Conservation (phyloP, 495 filamentous ascomycete genomes). For the Penicillium waksmanii region DNA sequence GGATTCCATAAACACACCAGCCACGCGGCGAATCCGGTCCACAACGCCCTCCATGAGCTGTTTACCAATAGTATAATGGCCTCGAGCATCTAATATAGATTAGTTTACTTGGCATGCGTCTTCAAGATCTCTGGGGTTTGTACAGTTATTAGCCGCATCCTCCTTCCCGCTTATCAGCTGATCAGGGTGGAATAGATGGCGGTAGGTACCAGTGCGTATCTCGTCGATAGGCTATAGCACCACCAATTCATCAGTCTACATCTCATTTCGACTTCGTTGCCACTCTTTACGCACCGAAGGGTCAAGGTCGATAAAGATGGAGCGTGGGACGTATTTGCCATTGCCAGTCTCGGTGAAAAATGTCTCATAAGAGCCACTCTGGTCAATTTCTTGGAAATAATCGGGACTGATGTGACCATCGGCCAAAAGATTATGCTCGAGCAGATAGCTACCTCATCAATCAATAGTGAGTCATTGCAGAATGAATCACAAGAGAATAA, state of each 20-base stretch:
- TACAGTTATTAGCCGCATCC: conserved; percentile 91
- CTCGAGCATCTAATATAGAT: conserved; percentile 73
- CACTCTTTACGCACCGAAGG: conserved; percentile 58
- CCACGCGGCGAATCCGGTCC: conserved; percentile 82
- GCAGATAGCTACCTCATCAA: conserved; percentile 58
- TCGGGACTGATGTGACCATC: conserved; percentile 75
- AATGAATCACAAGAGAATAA: conserved; percentile 57
- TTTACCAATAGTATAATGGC: conserved; percentile 92
- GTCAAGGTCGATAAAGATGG: conserved; percentile 50
- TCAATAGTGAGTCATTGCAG: conserved; percentile 48
- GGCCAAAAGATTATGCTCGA: conserved; percentile 82
- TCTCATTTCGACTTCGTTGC: neutral
- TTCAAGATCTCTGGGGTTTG: neutral
- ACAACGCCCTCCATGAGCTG: conserved; percentile 83
- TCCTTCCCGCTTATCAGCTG: conserved; percentile 88
- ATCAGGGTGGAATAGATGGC: conserved; percentile 89
- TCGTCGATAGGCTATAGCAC: conserved; percentile 74
- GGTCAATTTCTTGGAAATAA: conserved; percentile 56
- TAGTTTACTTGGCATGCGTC: conserved; percentile 18
- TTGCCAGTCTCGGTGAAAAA: conserved; percentile 87
- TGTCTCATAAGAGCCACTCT: conserved; percentile 78
- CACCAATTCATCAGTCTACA: conserved; percentile 13
- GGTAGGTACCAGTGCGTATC: conserved; percentile 81
- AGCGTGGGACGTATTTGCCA: conserved; percentile 89
- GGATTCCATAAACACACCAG: conserved; percentile 55